Percentiles rank a stretch among this genome's conserved stretches.
Conservation (phyloP, 768 basidiomycete species). For the Pleurotus djamor region DNA sequence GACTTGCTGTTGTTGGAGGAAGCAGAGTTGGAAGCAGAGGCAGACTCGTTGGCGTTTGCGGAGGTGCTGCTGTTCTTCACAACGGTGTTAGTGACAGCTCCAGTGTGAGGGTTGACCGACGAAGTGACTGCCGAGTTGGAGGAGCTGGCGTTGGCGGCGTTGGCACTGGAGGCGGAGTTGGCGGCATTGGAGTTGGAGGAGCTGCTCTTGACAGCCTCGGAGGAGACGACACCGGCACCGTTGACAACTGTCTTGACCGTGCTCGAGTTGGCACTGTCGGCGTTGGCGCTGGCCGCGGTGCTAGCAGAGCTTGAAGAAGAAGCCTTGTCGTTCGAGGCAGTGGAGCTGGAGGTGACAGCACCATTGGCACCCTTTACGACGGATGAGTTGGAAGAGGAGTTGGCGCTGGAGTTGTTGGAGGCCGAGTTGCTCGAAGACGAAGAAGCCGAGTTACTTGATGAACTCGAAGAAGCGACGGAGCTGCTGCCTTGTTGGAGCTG, state of each 20-base stretch:
- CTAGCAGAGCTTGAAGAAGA: neutral
- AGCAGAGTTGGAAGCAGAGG: neutral
- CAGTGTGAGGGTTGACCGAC: conserved; percentile 3
- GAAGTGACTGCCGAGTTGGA: neutral
- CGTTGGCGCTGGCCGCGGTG: neutral
- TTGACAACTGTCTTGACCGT: conserved; percentile 5
- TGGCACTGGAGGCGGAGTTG: neutral
- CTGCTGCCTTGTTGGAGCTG: conserved; percentile 4
- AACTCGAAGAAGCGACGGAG: conserved; percentile 3
- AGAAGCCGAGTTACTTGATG: neutral
- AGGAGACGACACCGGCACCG: neutral
- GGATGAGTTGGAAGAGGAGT: neutral
- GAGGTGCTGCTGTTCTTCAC: neutral
- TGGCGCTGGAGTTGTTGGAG: neutral
- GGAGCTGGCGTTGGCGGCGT: neutral
- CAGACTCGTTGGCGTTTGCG: neutral
- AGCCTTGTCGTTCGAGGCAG: neutral
- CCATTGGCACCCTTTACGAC: conserved; percentile 2
- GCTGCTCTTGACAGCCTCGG: neutral
- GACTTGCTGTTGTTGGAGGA: neutral
- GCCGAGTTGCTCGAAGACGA: neutral
- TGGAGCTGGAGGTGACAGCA: neutral
- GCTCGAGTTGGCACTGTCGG: neutral
- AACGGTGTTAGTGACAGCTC: neutral
- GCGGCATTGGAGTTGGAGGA: conserved; percentile 1